Evolutionary conservation across 2,329 filamentous ascomycete species (phyloP), one percentile per base, ranked within the genome.

Genomic region (Ascochyta clinopodiicola): DNA sequence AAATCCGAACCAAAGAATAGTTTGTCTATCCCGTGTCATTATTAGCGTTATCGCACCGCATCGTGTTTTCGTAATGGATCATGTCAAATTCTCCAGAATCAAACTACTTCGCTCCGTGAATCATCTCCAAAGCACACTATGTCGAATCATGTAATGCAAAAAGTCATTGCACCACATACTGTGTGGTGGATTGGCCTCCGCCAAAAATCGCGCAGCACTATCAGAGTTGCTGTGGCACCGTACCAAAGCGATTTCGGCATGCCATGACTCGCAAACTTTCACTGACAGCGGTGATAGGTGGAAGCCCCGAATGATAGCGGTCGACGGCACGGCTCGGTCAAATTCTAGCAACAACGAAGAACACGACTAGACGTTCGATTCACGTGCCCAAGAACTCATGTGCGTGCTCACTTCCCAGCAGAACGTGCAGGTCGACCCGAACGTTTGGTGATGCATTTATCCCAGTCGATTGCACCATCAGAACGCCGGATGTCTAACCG

Each of bases 1-100:
- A 59, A 47, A 40, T 51, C 6, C 56, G 47, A 24, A 45, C 51
- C 12, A 59, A 59, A 45, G 51, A 55, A 38, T 59, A 59, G 38
- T 17, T 24, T 13, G 17, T 15, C 34, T 19, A 24, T 25, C 19
- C 49, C 21, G 32, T 37, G 31, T 44, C n/a, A 13, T 29, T 42
- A 40, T 44, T 39, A 49, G 17, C 35, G 29, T 31, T 34, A 43
- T 37, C 32, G 24, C 19, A n/a, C 12, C 12, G 29, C 6, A 31
- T 31, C 32, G 32, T 15, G 29, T 10, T 17, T 56, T 40, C 47
- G 43, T 46, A 49, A 45, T 37, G 40, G 19, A 36, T 2, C 42
- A 45, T 39, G 39, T 39, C 44, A 47, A 51, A 8, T 25, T 17
- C 7, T 34, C 22, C 15, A 44, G 37, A 44, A 38, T 13, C 19